Evolutionary conservation across 768 basidiomycete species (phyloP).

Genomic region (Stropharia rugosoannulata): DNA sequence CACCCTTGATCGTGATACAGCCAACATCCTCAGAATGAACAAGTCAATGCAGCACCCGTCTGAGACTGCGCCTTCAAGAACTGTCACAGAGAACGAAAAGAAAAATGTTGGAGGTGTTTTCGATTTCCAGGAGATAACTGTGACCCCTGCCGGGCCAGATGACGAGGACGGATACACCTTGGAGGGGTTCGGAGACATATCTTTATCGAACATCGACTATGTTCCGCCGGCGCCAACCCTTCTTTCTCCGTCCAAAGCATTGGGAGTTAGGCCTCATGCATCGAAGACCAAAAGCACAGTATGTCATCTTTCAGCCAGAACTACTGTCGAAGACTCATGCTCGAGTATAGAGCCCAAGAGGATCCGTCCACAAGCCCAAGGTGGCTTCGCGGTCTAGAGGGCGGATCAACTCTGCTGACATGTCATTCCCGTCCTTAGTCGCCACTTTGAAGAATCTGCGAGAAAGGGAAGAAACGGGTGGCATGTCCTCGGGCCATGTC

Average conservation of each 20-base stretch:
- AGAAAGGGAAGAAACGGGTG: neutral
- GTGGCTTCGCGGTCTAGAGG: conserved; percentile 6
- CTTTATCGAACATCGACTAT: conserved; percentile 34
- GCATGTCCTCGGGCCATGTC: neutral
- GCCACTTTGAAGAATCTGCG: neutral
- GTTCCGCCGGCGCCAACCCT: conserved; percentile 29
- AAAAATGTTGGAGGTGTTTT: conserved; percentile 5
- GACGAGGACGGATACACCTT: conserved; percentile 39
- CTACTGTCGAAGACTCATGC: neutral
- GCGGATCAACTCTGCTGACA: neutral
- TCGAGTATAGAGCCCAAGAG: neutral
- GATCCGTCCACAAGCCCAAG: neutral
- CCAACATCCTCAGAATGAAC: no score
- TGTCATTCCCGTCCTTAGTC: conserved; percentile 6
- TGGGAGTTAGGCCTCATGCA: neutral
- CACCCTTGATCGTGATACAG: no score
- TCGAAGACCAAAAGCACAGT: neutral
- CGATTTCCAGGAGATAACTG: neutral
- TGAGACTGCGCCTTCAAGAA: no score
- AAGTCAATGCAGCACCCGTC: no score
- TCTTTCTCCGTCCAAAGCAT: conserved; percentile 16
- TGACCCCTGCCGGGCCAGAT: neutral
- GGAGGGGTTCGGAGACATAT: conserved; percentile 45
- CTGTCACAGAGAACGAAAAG: neutral
- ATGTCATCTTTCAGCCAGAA: neutral